Percentiles rank a stretch among this genome's conserved stretches.
phyloP scores from a whole-genome alignment of 176 grass and related monocot species.

The Triticum turgidum region DNA sequence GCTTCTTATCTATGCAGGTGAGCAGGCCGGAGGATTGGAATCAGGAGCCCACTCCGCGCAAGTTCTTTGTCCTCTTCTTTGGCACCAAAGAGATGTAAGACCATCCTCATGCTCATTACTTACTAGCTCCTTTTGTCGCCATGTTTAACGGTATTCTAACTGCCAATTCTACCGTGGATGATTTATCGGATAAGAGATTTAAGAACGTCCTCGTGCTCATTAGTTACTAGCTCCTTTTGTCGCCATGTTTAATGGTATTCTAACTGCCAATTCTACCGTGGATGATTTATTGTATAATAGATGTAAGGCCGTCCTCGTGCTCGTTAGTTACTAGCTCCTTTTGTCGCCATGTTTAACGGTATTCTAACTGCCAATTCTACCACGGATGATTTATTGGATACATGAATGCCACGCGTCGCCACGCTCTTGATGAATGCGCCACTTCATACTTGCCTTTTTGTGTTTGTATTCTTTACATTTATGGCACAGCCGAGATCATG shows the following conservation, averaged over 20 bases:
- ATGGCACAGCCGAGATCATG: not conserved
- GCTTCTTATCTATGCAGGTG: conserved; percentile 56
- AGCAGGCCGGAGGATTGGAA: conserved; percentile 74
- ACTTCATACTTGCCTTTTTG: not conserved
- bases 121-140: not conserved
- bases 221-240: not conserved
- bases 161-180: not conserved
- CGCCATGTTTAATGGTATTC: not conserved
- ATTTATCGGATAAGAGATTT: no score
- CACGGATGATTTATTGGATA: not conserved
- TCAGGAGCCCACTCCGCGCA: conserved; percentile 48
- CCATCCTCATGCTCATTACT: not conserved
- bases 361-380: not conserved
- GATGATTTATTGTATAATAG: not conserved
- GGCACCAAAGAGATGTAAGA: conserved; percentile 90
- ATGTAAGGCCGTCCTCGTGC: not conserved
- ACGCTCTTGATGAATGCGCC: not conserved
- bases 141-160: not conserved
- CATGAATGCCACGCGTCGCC: not conserved
- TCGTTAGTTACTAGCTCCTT: not conserved
- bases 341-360: not conserved
- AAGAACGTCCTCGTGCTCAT: not conserved
- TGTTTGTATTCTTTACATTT: not conserved
- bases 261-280: not conserved
- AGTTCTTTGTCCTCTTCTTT: conserved; percentile 90